These are phyloP conservation scores for Auricularia auricula-judae DNA, from an alignment of 768 basidiomycete genomes.

Conservation along the genomic window DNA sequence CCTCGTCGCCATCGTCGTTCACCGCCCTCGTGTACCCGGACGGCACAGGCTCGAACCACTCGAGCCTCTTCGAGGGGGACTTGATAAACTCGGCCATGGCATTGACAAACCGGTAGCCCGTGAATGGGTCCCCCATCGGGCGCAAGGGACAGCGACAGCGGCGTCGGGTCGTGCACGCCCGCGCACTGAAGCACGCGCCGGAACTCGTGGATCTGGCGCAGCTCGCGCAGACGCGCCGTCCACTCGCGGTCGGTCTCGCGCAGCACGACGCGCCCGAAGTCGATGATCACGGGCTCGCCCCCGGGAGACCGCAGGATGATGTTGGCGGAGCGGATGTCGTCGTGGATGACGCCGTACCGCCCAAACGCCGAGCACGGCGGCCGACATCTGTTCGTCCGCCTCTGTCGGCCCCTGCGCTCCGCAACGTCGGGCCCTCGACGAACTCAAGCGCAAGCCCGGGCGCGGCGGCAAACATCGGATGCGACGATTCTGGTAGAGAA, in stretches of 20 bases:
- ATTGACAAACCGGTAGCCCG: not conserved
- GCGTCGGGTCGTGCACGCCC: not conserved
- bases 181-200: not conserved
- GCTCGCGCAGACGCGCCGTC: not conserved
- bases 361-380: not conserved
- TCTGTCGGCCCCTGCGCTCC: not conserved
- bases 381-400: not conserved
- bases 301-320: not conserved
- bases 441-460: not conserved
- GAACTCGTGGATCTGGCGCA: not conserved
- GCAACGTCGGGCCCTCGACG: not conserved
- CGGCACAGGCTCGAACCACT: not conserved
- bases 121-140: not conserved
- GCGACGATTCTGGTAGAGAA: not conserved
- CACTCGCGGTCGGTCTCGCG: not conserved
- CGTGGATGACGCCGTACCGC: not conserved
- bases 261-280: not conserved
- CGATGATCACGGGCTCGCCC: not conserved
- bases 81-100: not conserved
- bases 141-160: not conserved
- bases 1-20: not conserved
- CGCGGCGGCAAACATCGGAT: not conserved
- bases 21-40: not conserved
- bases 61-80: not conserved
- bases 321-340: not conserved